These are phyloP conservation scores for Talaromyces trachyspermus DNA, from an alignment of 495 filamentous ascomycete species.

Conservation along the genomic window DNA sequence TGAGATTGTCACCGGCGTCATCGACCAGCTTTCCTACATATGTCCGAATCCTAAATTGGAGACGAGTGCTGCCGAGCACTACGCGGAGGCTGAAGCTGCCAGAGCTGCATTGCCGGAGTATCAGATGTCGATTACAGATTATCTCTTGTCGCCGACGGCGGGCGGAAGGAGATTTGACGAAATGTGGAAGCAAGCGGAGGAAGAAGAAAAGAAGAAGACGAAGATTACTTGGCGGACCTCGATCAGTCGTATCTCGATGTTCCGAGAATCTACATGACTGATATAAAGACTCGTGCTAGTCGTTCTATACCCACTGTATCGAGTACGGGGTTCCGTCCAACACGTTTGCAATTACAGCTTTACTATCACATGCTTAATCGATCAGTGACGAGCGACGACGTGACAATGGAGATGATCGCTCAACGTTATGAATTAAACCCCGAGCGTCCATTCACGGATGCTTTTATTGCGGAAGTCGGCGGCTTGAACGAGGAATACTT, in stretches of 20 bases:
- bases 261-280: conserved; percentile 64
- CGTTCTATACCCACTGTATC: conserved; percentile 52
- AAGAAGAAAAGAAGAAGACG: conserved; percentile 5
- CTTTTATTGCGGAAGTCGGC: conserved; percentile 73
- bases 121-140: conserved; percentile 48
- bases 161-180: conserved; percentile 33
- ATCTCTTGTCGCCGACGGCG: conserved; percentile 34
- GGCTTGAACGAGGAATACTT: conserved; percentile 54
- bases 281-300: conserved; percentile 75
- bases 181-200: conserved; percentile 10
- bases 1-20: conserved; percentile 77
- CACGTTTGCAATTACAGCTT: conserved; percentile 79
- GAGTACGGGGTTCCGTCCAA: conserved; percentile 62
- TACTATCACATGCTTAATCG: conserved; percentile 81
- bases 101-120: conserved; percentile 37
- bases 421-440: conserved; percentile 60
- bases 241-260: conserved; percentile 18
- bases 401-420: conserved; percentile 61
- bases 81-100: conserved; percentile 27
- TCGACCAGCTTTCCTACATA: conserved; percentile 76
- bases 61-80: conserved; percentile 34
- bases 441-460: conserved; percentile 60
- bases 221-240: conserved; percentile 12
- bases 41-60: conserved; percentile 68
- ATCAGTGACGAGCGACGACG: conserved; percentile 58